Percentiles rank a stretch among this genome's conserved stretches.
Conservation (phyloP, 306 rosid species). For the Sicyos baderoa region DNA sequence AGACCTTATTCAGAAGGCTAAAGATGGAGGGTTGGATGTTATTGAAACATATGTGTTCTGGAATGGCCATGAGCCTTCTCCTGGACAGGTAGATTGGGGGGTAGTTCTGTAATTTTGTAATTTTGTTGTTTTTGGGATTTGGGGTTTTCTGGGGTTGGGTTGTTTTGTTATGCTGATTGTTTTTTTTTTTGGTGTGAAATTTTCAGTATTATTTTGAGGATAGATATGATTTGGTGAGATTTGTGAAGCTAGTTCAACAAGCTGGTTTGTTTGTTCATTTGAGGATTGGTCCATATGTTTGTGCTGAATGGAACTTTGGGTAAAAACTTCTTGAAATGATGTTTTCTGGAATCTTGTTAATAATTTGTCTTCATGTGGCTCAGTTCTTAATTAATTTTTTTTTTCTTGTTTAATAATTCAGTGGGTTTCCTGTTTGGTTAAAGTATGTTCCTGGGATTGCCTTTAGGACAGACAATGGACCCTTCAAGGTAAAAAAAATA, state of each 20-base stretch:
- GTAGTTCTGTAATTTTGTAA: not conserved
- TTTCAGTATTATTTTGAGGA: slow-evolving; percentile 78
- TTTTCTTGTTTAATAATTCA: slow-evolving; percentile 25
- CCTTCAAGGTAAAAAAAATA: slow-evolving; percentile 58
- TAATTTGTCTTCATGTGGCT: slow-evolving; percentile 5
- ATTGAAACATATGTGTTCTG: slow-evolving; percentile 89
- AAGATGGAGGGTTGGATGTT: slow-evolving; percentile 95
- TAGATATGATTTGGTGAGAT: slow-evolving; percentile 77
- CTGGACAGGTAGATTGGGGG: slow-evolving; percentile 50
- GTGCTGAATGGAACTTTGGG: slow-evolving; percentile 99
- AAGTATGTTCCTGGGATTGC: slow-evolving; percentile 74
- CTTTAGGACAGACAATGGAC: slow-evolving; percentile 85
- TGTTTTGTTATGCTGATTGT: slow-evolving; percentile 17
- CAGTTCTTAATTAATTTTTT: not conserved
- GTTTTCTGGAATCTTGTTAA: not conserved
- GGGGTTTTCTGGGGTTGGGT: not conserved
- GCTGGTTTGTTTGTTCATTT: slow-evolving; percentile 92
- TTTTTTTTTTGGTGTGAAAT: slow-evolving; percentile 10
- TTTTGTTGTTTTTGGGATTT: not conserved
- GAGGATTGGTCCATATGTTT: slow-evolving; percentile 74
- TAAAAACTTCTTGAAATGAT: slow-evolving; percentile 23
- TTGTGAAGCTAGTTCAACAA: slow-evolving; percentile 76
- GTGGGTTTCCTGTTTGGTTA: slow-evolving; percentile 98
- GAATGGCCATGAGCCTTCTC: slow-evolving; percentile 95
- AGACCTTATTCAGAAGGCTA: slow-evolving; percentile 71